Evolutionary conservation across 2,329 filamentous ascomycete genomes (phyloP).

Genomic region (Penicillium hesseltinei): DNA sequence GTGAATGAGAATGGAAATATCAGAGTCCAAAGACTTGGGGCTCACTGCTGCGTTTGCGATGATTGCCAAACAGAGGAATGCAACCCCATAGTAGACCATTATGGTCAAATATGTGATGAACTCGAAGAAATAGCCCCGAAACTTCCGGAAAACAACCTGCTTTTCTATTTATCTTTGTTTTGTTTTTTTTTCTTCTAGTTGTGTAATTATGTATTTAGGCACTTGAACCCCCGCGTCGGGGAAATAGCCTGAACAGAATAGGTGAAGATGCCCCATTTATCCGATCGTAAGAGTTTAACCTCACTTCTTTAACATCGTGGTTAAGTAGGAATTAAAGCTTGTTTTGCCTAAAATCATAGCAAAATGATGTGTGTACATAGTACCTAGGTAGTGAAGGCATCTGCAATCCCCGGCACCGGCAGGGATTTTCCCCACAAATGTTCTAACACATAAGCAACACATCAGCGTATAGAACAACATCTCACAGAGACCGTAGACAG

Average conservation of each 20-base stretch:
- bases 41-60: conserved; percentile 10
- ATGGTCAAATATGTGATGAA: not conserved
- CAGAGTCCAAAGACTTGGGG: conserved; percentile 13
- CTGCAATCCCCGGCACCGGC: not conserved
- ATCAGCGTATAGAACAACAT: too few relatives aligned
- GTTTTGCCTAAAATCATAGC: not conserved
- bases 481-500: not conserved
- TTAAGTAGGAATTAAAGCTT: not conserved
- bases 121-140: not conserved
- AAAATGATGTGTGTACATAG: not conserved
- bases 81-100: conserved; percentile 10
- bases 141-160: not conserved
- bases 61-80: conserved; percentile 3
- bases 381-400: not conserved
- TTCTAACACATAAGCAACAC: too few relatives aligned
- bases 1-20: conserved; percentile 21
- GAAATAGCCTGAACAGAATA: conserved; percentile 4
- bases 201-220: conserved; percentile 1
- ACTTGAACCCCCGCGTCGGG: conserved; percentile 14
- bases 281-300: not conserved
- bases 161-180: not conserved
- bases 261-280: conserved; percentile 3
- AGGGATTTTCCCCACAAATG: not conserved
- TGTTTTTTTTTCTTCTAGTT: not conserved
- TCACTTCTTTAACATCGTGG: not conserved